These are phyloP conservation scores for Pythium coloratum DNA, from an alignment of 352 stramenopile genomes.

Conservation along the genomic window DNA sequence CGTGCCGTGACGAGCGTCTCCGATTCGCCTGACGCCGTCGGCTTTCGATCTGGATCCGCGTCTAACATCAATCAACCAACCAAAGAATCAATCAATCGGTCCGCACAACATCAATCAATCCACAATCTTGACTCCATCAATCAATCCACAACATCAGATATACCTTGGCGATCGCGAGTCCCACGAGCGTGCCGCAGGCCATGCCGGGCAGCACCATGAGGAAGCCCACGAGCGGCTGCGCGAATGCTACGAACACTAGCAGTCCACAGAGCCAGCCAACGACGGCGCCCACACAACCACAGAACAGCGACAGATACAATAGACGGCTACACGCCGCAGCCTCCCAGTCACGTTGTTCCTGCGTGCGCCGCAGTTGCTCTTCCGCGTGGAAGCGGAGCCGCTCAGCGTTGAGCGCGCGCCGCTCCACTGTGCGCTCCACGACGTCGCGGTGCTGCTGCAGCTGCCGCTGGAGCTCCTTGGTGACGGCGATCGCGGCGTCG, in stretches of 20 bases:
- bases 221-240: constrained; percentile 62
- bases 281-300: constrained; percentile 48
- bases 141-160: neutral
- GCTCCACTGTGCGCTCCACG: constrained; percentile 59
- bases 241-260: constrained; percentile 47
- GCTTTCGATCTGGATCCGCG: constrained; percentile 55
- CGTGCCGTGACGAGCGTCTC: constrained; percentile 36
- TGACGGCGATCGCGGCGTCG: constrained; percentile 73
- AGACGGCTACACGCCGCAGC: constrained; percentile 43
- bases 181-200: constrained; percentile 42
- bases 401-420: constrained; percentile 68
- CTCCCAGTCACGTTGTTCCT: constrained; percentile 56
- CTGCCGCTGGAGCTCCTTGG: constrained; percentile 70
- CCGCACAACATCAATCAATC: neutral
- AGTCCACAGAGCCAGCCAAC: constrained; percentile 52
- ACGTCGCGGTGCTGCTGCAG: constrained; percentile 48
- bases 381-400: constrained; percentile 65
- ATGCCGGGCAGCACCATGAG: constrained; percentile 67
- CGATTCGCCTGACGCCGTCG: constrained; percentile 41
- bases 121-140: neutral
- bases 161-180: constrained; percentile 61
- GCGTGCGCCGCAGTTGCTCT: constrained; percentile 43
- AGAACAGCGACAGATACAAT: constrained; percentile 56
- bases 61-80: constrained; percentile 22
- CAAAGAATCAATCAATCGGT: neutral